These are phyloP conservation scores for Umbellularia californica DNA, from an alignment of 164 flowering plant species.

Conservation along the genomic window DNA sequence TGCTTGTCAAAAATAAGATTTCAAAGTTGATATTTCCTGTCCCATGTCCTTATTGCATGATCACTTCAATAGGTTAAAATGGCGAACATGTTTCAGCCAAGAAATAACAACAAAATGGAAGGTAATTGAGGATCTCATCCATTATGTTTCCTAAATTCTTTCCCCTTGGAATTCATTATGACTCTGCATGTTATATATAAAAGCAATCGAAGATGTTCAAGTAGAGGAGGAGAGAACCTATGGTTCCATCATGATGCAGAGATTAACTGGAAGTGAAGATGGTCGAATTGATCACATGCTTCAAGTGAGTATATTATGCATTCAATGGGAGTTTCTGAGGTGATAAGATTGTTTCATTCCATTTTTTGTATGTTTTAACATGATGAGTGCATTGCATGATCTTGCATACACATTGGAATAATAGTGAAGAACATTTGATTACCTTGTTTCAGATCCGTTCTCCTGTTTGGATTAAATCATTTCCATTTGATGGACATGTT, in stretches of 20 bases:
- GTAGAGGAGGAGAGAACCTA: slow-evolving; percentile 59
- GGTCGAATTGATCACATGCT: slow-evolving; percentile 87
- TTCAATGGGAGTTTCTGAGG: too few species aligned
- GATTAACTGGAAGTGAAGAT: slow-evolving; percentile 63
- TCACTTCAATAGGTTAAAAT: slow-evolving; percentile 54
- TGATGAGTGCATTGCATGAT: too few species aligned
- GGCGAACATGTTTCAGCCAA: slow-evolving; percentile 66
- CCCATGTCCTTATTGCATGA: background rate
- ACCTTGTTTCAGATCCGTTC: background rate
- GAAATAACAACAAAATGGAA: slow-evolving; percentile 33
- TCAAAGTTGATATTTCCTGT: too few species aligned
- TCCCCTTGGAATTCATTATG: background rate
- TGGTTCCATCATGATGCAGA: slow-evolving; percentile 88
- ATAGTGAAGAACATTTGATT: background rate
- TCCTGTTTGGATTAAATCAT: background rate
- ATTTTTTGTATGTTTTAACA: too few species aligned
- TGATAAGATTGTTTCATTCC: too few species aligned
- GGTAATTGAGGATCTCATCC: slow-evolving; percentile 36
- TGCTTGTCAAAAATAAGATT: too few species aligned
- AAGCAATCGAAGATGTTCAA: slow-evolving; percentile 35
- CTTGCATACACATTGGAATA: background rate
- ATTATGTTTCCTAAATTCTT: background rate
- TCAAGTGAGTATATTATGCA: slow-evolving; percentile 47
- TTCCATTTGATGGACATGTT: background rate
- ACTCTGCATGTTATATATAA: slow-evolving; percentile 23